Base-by-base conservation (phyloP, 371 early-diverging fungal species). In the Zychaea mexicana region DNA sequence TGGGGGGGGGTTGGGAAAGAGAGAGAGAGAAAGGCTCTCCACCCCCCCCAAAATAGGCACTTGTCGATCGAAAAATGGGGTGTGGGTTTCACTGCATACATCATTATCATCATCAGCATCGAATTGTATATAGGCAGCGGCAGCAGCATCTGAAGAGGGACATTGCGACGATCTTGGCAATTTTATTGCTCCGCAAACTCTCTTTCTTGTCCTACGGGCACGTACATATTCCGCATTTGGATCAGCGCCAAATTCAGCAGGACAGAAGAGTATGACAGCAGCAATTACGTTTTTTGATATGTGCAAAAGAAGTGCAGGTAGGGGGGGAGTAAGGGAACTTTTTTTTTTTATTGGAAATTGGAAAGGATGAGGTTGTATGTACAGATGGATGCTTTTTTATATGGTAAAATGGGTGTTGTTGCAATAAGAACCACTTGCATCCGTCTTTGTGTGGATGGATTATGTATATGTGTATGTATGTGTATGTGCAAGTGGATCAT, bases 171-270 rank as follows among this genome's bases (percentile, higher is more conserved):
- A 49, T 57, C 38, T 57, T 57, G 57, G 21, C 22, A 36, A 12
- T 38, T 36, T 22, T 57, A 27, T 30, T 53, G 53, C 53, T 53
- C 53, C 28, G 53, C 53, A 12, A 53, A 27, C 7, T 26, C n/a
- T 24, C 24, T 22, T 33, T 36, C 33, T 36, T 32, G 19, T 56
- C 31, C 36, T 56, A 27, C 56, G 32, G n/a, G 56, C 55, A 54
- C 55, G 31, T 32, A 54, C 32, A 54, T 32, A 33, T 56, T 30
- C 56, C 56, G 22, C 32, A 56, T 56, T 56, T 56, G 33, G 56
- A 36, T 36, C 56, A 31, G 56, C 56, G 56, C 49, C n/a, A 19
- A 8, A 49, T 13, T 24, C 49, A 49, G 49, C n/a, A 49, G 49
- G 49, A 22, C n/a, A n/a, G 49, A 49, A 45, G 49, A 49, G 21